These are phyloP conservation scores for Ophiosphaerella korrae DNA, from an alignment of 2,329 filamentous ascomycete genomes.

Conservation along the genomic window DNA sequence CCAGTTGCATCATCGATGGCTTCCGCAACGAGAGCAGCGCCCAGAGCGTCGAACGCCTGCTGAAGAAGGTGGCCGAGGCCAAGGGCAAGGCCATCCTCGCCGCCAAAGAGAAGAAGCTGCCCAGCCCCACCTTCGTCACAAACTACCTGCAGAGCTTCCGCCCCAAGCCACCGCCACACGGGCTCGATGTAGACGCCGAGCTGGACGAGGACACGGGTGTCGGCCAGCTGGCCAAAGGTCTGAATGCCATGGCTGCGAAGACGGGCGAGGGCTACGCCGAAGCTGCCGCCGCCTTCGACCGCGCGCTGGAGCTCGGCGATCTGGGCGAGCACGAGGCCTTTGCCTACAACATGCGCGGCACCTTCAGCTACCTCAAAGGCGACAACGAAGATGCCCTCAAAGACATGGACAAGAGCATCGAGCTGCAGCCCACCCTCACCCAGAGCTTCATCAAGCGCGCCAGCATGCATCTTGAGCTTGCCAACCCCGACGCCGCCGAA, in stretches of 20 bases:
- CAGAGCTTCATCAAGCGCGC: conserved; percentile 99
- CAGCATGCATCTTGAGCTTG: conserved; percentile 94
- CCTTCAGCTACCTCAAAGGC: conserved; percentile 90
- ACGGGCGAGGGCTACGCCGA: conserved; percentile 91
- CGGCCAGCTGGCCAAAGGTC: conserved; percentile 82
- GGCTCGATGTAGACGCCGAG: conserved; percentile 81
- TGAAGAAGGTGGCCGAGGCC: conserved; percentile 95
- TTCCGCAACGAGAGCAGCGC: conserved; percentile 92
- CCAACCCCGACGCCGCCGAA: conserved; percentile 83
- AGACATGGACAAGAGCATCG: conserved; percentile 91
- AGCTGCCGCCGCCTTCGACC: conserved; percentile 83
- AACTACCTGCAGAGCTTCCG: conserved; percentile 99
- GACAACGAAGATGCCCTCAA: conserved; percentile 81
- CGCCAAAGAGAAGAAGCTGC: conserved; percentile 81
- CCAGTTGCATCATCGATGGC: conserved; percentile 97
- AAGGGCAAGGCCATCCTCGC: conserved; percentile 90
- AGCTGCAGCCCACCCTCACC: conserved; percentile 83
- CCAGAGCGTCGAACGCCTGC: conserved; percentile 84
- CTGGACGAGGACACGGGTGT: conserved; percentile 78
- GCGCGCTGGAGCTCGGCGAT: conserved; percentile 80
- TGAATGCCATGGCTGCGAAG: conserved; percentile 80
- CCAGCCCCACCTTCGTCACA: conserved; percentile 93
- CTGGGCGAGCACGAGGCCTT: conserved; percentile 84
- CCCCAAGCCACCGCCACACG: conserved; percentile 75
- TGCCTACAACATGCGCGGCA: conserved; percentile 95